Evolutionary conservation across 2,329 filamentous ascomycete species (phyloP).

Genomic region (Aspergillus intermedius): DNA sequence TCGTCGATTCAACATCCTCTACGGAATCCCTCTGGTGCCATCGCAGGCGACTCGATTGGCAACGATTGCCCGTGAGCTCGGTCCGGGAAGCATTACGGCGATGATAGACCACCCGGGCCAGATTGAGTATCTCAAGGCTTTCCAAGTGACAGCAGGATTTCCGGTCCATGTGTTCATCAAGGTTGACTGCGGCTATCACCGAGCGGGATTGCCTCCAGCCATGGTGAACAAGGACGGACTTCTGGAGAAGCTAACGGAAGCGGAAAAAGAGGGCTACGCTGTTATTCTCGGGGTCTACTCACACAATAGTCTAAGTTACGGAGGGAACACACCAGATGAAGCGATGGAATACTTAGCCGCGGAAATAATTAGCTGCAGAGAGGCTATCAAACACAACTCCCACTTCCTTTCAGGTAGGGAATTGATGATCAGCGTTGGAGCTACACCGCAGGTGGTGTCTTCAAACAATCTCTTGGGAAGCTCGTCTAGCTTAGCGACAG

Average conservation of each 20-base stretch:
- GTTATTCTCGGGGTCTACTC: slow-evolving; percentile 61
- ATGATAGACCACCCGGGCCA: slow-evolving; percentile 65
- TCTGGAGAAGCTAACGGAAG: slow-evolving; percentile 20
- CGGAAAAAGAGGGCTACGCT: slow-evolving; percentile 22
- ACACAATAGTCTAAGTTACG: slow-evolving; percentile 68
- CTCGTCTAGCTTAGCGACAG: slow-evolving; percentile 26
- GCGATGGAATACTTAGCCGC: slow-evolving; percentile 54
- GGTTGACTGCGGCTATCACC: slow-evolving; percentile 65
- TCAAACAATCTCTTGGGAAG: slow-evolving; percentile 52
- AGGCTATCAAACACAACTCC: slow-evolving; percentile 20
- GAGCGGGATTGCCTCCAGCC: slow-evolving; percentile 58
- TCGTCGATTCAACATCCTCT: slow-evolving; percentile 60
- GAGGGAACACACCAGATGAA: slow-evolving; percentile 46
- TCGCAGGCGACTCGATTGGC: slow-evolving; percentile 57
- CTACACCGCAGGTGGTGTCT: slow-evolving; percentile 66
- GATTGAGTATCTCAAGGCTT: slow-evolving; percentile 44
- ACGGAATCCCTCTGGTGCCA: slow-evolving; percentile 62
- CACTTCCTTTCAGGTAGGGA: slow-evolving; percentile 16
- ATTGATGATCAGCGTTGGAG: slow-evolving; percentile 62
- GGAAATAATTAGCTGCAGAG: slow-evolving; percentile 50
- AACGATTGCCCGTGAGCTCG: slow-evolving; percentile 49
- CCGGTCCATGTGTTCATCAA: slow-evolving; percentile 61
- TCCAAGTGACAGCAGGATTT: slow-evolving; percentile 38
- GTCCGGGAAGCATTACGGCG: slow-evolving; percentile 52
- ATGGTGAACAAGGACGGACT: slow-evolving; percentile 35